Conservation (phyloP, 495 filamentous ascomycete species). For the Talaromyces thailandensis region DNA sequence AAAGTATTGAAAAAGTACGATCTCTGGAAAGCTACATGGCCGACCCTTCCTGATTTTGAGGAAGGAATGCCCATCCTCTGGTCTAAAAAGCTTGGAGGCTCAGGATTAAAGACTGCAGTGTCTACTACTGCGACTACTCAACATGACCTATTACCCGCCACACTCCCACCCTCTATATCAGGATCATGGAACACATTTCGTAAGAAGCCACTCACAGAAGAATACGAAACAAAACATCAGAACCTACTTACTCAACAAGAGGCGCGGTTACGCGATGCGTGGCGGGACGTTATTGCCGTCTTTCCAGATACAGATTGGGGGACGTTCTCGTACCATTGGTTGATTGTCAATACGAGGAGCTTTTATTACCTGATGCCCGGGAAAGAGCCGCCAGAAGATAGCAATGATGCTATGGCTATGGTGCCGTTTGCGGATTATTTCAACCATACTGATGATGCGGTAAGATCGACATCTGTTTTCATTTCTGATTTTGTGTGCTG, state of each 20-base stretch:
- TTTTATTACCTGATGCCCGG: slow-evolving; percentile 60
- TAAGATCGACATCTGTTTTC: slow-evolving; percentile 12
- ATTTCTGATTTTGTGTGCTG: not conserved
- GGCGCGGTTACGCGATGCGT: slow-evolving; percentile 54
- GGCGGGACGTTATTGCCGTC: slow-evolving; percentile 39
- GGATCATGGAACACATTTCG: slow-evolving; percentile 24
- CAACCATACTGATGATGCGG: slow-evolving; percentile 59
- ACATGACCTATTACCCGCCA: not conserved
- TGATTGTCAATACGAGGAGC: slow-evolving; percentile 73
- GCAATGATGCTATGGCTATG: slow-evolving; percentile 69
- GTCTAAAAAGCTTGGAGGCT: slow-evolving; percentile 28
- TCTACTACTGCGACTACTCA: not conserved
- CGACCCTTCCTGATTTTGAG: slow-evolving; percentile 47
- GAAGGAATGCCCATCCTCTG: slow-evolving; percentile 63
- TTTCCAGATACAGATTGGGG: slow-evolving; percentile 45
- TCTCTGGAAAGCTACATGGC: slow-evolving; percentile 64
- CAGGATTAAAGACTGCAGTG: slow-evolving; percentile 6
- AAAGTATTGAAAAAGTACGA: slow-evolving; percentile 24
- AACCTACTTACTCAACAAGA: slow-evolving; percentile 53
- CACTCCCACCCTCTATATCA: slow-evolving; percentile 35
- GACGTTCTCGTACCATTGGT: slow-evolving; percentile 63
- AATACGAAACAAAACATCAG: slow-evolving; percentile 31
- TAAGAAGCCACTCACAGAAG: slow-evolving; percentile 10
- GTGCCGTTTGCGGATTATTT: slow-evolving; percentile 84
- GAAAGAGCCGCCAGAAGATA: slow-evolving; percentile 38